phyloP scores from a whole-genome alignment of 192 early-diverging fungal genomes.

The Jimgerdemannia lactiflua region DNA sequence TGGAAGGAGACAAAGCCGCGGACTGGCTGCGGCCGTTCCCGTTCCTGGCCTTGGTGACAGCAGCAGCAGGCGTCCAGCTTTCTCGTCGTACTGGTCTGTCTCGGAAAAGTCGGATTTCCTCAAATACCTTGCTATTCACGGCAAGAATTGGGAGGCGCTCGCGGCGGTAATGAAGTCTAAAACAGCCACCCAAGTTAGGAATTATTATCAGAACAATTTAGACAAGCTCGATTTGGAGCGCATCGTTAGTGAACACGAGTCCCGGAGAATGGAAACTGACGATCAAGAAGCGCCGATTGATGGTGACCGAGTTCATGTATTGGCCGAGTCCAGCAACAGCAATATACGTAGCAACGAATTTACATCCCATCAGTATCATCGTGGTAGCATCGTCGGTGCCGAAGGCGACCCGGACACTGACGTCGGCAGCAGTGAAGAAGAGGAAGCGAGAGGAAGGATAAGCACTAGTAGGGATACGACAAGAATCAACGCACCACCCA shows the following conservation, averaged over 20 bases:
- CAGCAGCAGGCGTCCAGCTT: constrained; percentile 26
- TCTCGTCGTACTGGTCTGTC: constrained; percentile 89
- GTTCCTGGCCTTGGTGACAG: background rate
- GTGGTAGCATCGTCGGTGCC: constrained; percentile 1
- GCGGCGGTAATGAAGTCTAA: constrained; percentile 73
- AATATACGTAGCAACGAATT: background rate
- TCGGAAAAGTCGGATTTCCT: constrained; percentile 75
- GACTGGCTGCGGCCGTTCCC: background rate
- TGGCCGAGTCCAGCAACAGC: background rate
- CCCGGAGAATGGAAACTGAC: background rate
- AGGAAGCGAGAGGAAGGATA: constrained; percentile 6
- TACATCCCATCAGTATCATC: background rate
- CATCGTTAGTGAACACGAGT: constrained; percentile 16
- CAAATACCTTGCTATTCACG: constrained; percentile 55
- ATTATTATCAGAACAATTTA: constrained; percentile 69
- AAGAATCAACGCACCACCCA: constrained; percentile 3
- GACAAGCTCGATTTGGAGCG: constrained; percentile 27
- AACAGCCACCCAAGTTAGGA: constrained; percentile 79
- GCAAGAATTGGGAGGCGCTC: constrained; percentile 77
- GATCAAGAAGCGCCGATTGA: background rate
- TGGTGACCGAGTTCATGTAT: background rate
- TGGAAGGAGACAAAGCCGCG: background rate
- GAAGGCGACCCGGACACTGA: constrained; percentile 5
- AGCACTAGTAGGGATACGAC: background rate
- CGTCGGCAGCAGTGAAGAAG: background rate